Evolutionary conservation across 176 grass and related monocot genomes (phyloP).

Genomic region (Saccharum officinarum): DNA sequence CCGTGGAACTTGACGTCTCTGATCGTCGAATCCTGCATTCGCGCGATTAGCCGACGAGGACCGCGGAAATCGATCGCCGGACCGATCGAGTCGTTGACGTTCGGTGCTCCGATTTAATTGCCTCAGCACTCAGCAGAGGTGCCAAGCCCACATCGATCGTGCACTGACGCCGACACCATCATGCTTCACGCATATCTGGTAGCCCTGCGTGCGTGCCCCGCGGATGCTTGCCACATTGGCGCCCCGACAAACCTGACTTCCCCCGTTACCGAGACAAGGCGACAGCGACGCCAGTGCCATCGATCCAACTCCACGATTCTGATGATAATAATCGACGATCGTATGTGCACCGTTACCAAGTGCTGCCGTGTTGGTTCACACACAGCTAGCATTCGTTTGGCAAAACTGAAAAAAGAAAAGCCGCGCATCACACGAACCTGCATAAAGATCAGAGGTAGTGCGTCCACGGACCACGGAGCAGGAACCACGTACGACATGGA

Average conservation of each 20-base stretch:
- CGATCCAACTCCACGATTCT: not conserved
- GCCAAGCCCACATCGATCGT: not conserved
- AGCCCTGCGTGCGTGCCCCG: not conserved
- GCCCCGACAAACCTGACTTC: not conserved
- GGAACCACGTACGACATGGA: not conserved
- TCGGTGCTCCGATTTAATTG: not conserved
- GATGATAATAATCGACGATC: not conserved
- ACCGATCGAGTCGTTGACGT: constrained; percentile 1
- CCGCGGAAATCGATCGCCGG: not conserved
- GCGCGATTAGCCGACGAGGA: not conserved
- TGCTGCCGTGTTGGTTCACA: too few relatives aligned
- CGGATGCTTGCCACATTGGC: not conserved
- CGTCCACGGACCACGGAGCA: not conserved
- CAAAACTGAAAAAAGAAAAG: too few relatives aligned
- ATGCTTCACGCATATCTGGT: not conserved
- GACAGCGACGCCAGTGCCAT: not conserved
- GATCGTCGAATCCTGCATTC: not conserved
- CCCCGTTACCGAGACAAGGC: not conserved
- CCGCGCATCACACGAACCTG: too few relatives aligned
- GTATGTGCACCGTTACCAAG: too few relatives aligned
- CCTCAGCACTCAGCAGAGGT: not conserved
- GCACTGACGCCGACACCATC: constrained; percentile 2
- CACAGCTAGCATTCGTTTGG: too few relatives aligned
- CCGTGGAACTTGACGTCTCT: not conserved
- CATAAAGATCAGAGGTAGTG: not conserved